Percentiles rank a stretch among this genome's conserved stretches.
phyloP scores from a whole-genome alignment of 306 rosid species.

The Malus asiatica region DNA sequence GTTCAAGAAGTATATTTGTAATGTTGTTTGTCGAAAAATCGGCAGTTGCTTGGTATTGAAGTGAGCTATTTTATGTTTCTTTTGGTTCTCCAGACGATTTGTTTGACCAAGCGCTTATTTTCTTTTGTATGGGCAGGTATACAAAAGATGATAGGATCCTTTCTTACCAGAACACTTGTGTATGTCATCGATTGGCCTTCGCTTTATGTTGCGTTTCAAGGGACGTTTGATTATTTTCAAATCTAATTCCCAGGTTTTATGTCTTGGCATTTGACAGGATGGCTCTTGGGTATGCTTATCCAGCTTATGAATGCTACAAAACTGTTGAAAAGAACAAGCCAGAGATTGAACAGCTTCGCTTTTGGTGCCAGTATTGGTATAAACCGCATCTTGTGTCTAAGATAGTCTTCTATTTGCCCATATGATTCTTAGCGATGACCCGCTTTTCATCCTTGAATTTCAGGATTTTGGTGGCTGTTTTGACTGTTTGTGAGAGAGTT shows the following conservation, averaged over 20 bases:
- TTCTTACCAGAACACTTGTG: slow-evolving; percentile 79
- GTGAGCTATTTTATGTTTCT: background rate
- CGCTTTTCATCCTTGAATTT: slow-evolving; percentile 5
- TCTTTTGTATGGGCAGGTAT: slow-evolving; percentile 31
- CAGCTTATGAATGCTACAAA: slow-evolving; percentile 92
- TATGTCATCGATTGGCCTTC: slow-evolving; percentile 29
- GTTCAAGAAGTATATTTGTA: background rate
- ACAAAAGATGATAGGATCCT: slow-evolving; percentile 75
- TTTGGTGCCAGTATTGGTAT: slow-evolving; percentile 97
- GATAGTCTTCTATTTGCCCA: background rate
- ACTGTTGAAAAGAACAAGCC: slow-evolving; percentile 73
- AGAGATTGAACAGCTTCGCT: slow-evolving; percentile 76
- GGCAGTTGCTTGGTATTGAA: background rate
- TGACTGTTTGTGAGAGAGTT: slow-evolving; percentile 74
- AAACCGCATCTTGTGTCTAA: background rate
- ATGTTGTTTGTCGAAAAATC: background rate
- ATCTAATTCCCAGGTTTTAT: background rate
- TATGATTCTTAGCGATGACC: background rate
- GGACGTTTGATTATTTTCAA: background rate
- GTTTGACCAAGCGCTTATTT: slow-evolving; percentile 15
- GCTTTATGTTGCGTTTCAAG: background rate
- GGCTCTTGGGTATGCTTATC: slow-evolving; percentile 88
- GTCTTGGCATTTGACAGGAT: slow-evolving; percentile 52
- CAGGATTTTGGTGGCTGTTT: slow-evolving; percentile 91
- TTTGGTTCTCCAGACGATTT: background rate